Conservation (phyloP, 305 asterid genomes). For the Solanum aculeatissimum region DNA sequence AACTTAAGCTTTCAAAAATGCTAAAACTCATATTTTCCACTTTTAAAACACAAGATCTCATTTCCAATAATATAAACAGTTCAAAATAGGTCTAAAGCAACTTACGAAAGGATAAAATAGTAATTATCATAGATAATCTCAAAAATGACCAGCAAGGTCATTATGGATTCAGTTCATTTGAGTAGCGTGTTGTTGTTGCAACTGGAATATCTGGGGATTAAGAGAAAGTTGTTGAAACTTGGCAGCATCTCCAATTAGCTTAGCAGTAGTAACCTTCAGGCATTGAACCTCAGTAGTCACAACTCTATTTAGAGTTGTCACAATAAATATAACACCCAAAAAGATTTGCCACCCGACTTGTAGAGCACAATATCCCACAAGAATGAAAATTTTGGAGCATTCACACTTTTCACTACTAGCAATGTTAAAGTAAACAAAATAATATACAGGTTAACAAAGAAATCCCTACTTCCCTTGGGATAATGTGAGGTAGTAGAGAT, state of each 20-base stretch:
- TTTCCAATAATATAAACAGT: no score
- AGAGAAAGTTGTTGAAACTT: slow-evolving; percentile 71
- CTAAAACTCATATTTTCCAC: no score
- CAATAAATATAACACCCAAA: background rate
- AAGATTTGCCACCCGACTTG: background rate
- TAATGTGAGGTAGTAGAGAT: background rate
- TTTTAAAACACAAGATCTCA: no score
- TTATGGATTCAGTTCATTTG: no score
- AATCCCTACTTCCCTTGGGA: background rate
- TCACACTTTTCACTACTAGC: background rate
- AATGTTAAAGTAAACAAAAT: background rate
- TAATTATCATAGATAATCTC: no score
- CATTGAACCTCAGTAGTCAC: slow-evolving; percentile 71
- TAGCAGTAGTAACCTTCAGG: slow-evolving; percentile 55
- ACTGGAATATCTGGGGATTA: slow-evolving; percentile 44
- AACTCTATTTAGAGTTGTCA: slow-evolving; percentile 71
- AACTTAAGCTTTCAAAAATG: no score
- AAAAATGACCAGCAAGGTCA: no score
- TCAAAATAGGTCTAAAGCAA: no score
- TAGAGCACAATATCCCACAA: background rate
- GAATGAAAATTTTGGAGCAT: background rate
- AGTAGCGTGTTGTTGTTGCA: slow-evolving; percentile 20
- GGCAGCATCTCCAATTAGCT: slow-evolving; percentile 41
- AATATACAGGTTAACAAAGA: background rate
- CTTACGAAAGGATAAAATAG: no score